These are phyloP conservation scores for Rhodamnia argentea DNA, from an alignment of 345 rosid species.

Conservation along the genomic window DNA sequence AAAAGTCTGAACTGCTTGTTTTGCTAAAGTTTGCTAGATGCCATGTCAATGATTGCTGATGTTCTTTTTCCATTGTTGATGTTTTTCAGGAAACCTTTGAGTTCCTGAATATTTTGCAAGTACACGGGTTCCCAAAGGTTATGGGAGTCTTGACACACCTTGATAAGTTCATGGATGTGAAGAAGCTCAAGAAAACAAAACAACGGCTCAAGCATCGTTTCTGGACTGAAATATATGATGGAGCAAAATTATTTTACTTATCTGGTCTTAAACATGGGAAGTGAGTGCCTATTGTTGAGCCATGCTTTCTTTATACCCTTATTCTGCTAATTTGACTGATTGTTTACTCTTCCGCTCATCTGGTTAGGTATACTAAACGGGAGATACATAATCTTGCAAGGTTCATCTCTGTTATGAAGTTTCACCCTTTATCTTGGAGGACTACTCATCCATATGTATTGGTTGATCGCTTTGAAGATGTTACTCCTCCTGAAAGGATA, in stretches of 20 bases:
- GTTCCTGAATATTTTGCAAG: constrained; percentile 88
- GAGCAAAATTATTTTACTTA: constrained; percentile 85
- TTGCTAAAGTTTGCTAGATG: neutral
- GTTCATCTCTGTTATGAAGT: constrained; percentile 72
- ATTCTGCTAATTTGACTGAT: neutral
- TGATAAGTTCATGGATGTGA: constrained; percentile 84
- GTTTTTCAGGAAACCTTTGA: constrained; percentile 81
- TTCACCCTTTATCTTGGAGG: constrained; percentile 75
- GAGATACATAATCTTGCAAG: constrained; percentile 82
- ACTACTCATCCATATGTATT: constrained; percentile 83
- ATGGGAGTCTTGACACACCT: constrained; percentile 99
- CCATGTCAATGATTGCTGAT: neutral
- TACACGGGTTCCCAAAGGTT: constrained; percentile 87
- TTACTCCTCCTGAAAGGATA: constrained; percentile 78
- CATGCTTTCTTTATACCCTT: neutral
- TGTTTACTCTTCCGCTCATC: neutral
- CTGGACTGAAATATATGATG: constrained; percentile 85
- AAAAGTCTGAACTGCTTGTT: neutral
- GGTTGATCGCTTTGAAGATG: constrained; percentile 94
- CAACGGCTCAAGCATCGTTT: constrained; percentile 91
- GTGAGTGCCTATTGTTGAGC: constrained; percentile 31
- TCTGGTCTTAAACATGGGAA: constrained; percentile 85
- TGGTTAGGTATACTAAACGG: constrained; percentile 64
- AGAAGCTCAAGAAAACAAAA: constrained; percentile 82
- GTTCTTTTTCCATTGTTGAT: neutral